Evolutionary conservation across 805 yeast genomes (phyloP).

Genomic region (Torulaspora maleeae): DNA sequence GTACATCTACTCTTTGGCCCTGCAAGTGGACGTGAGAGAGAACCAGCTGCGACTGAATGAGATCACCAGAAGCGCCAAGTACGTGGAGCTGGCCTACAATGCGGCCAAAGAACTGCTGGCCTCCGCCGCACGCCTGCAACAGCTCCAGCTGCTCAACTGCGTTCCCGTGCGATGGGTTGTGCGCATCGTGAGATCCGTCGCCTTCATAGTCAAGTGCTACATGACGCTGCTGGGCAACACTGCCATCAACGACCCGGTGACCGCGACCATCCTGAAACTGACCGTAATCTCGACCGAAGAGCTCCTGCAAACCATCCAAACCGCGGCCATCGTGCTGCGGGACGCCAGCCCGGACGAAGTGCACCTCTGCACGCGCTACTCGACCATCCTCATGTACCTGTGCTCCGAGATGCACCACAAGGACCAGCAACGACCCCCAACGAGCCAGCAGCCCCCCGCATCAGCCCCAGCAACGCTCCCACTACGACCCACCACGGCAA

Average conservation of each 20-base stretch:
- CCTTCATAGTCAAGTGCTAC: conserved; percentile 84
- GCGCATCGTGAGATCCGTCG: conserved; percentile 79
- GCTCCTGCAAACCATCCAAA: conserved; percentile 59
- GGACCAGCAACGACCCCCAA: not conserved
- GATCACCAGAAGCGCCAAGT: conserved; percentile 65
- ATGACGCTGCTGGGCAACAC: conserved; percentile 48
- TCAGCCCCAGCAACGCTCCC: not conserved
- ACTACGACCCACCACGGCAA: not conserved
- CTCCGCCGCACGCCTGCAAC: conserved; percentile 66
- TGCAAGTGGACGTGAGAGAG: conserved; percentile 43
- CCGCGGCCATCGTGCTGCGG: conserved; percentile 65
- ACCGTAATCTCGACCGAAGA: conserved; percentile 69
- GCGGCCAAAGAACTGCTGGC: conserved; percentile 78
- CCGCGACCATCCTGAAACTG: conserved; percentile 49
- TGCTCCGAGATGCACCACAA: conserved; percentile 58
- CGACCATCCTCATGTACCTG: conserved; percentile 68
- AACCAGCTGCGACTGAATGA: conserved; percentile 56
- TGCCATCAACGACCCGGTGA: conserved; percentile 34
- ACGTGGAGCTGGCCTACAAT: conserved; percentile 72
- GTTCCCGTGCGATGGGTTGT: conserved; percentile 95
- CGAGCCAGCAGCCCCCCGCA: not conserved
- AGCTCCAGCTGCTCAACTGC: conserved; percentile 55
- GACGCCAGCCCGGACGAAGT: conserved; percentile 88
- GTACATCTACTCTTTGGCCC: conserved; percentile 78
- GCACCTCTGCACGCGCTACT: conserved; percentile 75